Percentiles rank a stretch among this genome's conserved stretches.
Evolutionary conservation across 1,284 basidiomycete species (phyloP).

Genomic region (Meira nashicola): DNA sequence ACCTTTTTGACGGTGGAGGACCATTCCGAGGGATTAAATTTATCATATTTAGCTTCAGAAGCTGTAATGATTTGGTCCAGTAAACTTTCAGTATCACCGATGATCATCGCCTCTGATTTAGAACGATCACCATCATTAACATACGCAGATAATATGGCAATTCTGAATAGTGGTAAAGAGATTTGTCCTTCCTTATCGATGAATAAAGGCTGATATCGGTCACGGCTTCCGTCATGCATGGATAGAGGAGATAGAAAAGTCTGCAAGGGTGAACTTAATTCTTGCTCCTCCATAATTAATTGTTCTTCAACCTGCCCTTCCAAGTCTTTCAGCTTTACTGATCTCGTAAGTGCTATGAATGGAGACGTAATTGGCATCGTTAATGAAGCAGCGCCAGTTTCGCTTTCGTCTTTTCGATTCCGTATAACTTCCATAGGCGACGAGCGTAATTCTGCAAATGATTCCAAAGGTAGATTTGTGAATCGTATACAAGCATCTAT

Average conservation of each 20-base stretch:
- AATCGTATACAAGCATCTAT: not conserved
- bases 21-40: no score
- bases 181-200: constrained; percentile 11
- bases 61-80: no score
- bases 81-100: no score
- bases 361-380: not conserved
- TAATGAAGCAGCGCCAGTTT: not conserved
- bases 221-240: constrained; percentile 1
- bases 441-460: not conserved
- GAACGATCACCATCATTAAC: not conserved
- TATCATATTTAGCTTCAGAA: no score
- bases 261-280: not conserved
- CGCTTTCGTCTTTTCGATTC: not conserved
- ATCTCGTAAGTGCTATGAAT: constrained; percentile 1
- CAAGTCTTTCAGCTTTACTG: not conserved
- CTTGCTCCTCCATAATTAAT: not conserved
- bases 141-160: constrained; percentile 1
- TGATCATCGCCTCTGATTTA: not conserved
- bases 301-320: not conserved
- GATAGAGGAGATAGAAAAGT: not conserved
- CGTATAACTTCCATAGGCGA: not conserved
- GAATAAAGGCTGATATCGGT: constrained; percentile 13
- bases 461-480: not conserved
- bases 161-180: constrained; percentile 5
- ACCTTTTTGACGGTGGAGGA: no score